Percentiles rank a stretch among this genome's conserved stretches.
phyloP scores from a whole-genome alignment of 345 rosid species.

The Eutrema japonicum region DNA sequence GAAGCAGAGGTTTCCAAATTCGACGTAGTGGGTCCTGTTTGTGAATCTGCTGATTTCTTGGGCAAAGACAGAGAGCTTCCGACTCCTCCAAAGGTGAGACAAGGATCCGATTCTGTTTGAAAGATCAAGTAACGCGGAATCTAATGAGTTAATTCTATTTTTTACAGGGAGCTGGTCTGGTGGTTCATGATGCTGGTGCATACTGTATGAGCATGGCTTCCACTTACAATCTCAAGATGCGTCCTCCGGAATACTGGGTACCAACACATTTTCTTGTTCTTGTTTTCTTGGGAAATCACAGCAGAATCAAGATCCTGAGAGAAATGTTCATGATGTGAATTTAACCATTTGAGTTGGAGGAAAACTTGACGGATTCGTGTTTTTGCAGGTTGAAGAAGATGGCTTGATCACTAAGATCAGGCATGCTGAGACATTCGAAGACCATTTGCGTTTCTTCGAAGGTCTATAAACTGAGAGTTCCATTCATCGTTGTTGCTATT shows the following conservation, averaged over 20 bases:
- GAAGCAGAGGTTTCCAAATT: constrained; percentile 68
- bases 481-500: constrained; percentile 23
- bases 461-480: constrained; percentile 53
- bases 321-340: constrained; percentile 2
- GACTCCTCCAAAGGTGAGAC: constrained; percentile 72
- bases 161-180: constrained; percentile 85
- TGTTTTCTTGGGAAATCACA: not conserved
- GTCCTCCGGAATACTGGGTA: constrained; percentile 99
- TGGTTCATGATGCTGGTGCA: constrained; percentile 98
- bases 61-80: constrained; percentile 96
- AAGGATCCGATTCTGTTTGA: constrained; percentile 6
- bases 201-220: constrained; percentile 99
- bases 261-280: constrained; percentile 13
- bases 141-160: constrained; percentile 33
- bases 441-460: constrained; percentile 75
- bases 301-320: not conserved
- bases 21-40: constrained; percentile 98
- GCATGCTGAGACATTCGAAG: constrained; percentile 86
- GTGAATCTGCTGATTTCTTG: constrained; percentile 98
- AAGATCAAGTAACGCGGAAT: constrained; percentile 11
- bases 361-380: constrained; percentile 2
- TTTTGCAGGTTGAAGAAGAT: constrained; percentile 78
- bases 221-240: constrained; percentile 98
- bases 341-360: not conserved
- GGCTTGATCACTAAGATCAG: constrained; percentile 79